Evolutionary conservation across 768 basidiomycete species (phyloP).

Genomic region (Brasilioporus rufonigricans): DNA sequence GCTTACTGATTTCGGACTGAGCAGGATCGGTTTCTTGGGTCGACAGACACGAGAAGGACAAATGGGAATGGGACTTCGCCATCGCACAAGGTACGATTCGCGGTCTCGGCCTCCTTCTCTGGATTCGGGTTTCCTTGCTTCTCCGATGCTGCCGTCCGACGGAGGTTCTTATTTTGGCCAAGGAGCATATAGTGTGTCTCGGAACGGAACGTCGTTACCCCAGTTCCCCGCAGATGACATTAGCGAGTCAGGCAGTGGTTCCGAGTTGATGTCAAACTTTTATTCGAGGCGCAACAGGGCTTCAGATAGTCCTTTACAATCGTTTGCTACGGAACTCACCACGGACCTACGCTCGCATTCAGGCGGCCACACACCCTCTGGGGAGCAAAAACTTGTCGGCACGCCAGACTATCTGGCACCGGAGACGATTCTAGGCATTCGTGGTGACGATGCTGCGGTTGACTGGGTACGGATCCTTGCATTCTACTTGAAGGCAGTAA

Average conservation of each 20-base stretch:
- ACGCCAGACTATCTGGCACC: conserved; percentile 98
- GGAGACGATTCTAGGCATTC: conserved; percentile 91
- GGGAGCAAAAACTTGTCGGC: conserved; percentile 93
- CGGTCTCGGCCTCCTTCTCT: conserved; percentile 80
- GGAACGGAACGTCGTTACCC: conserved; percentile 64
- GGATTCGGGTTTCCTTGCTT: conserved; percentile 76
- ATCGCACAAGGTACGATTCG: conserved; percentile 58
- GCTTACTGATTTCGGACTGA: conserved; percentile 96
- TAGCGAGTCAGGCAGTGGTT: conserved; percentile 81
- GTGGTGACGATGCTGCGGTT: conserved; percentile 91
- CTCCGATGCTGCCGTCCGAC: conserved; percentile 66
- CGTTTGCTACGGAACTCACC: conserved; percentile 82
- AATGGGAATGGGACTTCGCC: conserved; percentile 42
- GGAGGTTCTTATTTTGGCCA: conserved; percentile 82
- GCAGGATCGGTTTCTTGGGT: conserved; percentile 95
- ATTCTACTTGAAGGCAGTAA: conserved; percentile 6
- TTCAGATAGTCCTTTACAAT: conserved; percentile 77
- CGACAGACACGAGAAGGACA: conserved; percentile 82
- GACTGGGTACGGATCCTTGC: conserved; percentile 77
- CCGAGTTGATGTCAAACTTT: conserved; percentile 66
- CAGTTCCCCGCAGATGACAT: conserved; percentile 73
- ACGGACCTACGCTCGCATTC: conserved; percentile 77
- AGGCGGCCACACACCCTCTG: conserved; percentile 55
- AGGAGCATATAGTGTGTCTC: conserved; percentile 57
- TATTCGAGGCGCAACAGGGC: conserved; percentile 52